Conservation (phyloP, 345 rosid genomes). For the Camelina sativa region DNA sequence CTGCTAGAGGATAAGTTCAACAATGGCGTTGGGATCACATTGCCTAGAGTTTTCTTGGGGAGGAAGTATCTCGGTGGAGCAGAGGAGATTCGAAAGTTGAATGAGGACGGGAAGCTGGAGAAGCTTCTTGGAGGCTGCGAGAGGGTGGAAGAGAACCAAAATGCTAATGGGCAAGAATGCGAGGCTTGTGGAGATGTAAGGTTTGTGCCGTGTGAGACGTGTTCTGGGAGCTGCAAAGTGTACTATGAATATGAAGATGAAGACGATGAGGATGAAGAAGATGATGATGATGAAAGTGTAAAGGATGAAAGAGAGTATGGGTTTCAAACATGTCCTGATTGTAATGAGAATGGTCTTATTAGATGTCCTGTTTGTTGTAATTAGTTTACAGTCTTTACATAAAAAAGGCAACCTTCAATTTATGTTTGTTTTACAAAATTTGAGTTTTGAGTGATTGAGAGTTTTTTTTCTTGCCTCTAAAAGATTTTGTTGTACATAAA, state of each 20-base stretch:
- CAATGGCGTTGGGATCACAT: conserved; percentile 45
- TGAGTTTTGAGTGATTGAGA: conserved; percentile 9
- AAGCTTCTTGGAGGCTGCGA: conserved; percentile 62
- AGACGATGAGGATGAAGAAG: conserved; percentile 38
- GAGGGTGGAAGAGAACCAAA: conserved; percentile 46
- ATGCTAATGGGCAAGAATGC: conserved; percentile 54
- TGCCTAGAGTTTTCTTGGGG: conserved; percentile 81
- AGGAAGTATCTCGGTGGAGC: conserved; percentile 74
- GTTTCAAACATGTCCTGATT: conserved; percentile 84
- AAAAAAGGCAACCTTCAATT: background rate
- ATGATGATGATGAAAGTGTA: conserved; percentile 41
- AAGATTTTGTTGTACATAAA: conserved; percentile 38
- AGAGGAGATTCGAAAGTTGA: conserved; percentile 73
- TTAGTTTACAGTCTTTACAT: conserved; percentile 18
- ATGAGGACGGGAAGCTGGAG: conserved; percentile 89
- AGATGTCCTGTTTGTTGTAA: conserved; percentile 79
- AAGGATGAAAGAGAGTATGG: conserved; percentile 56
- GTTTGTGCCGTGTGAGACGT: conserved; percentile 91
- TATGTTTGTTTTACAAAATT: conserved; percentile 14
- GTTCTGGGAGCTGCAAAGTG: conserved; percentile 91
- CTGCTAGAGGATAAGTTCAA: conserved; percentile 50
- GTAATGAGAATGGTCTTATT: conserved; percentile 91
- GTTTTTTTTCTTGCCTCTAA: conserved; percentile 16
- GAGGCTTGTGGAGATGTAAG: conserved; percentile 90
- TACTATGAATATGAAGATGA: conserved; percentile 55